A percentile compares a stretch with the other conserved stretches of the same genome.
Evolutionary conservation across 345 rosid genomes (phyloP).

Genomic region (Zanthoxylum bungeanum): DNA sequence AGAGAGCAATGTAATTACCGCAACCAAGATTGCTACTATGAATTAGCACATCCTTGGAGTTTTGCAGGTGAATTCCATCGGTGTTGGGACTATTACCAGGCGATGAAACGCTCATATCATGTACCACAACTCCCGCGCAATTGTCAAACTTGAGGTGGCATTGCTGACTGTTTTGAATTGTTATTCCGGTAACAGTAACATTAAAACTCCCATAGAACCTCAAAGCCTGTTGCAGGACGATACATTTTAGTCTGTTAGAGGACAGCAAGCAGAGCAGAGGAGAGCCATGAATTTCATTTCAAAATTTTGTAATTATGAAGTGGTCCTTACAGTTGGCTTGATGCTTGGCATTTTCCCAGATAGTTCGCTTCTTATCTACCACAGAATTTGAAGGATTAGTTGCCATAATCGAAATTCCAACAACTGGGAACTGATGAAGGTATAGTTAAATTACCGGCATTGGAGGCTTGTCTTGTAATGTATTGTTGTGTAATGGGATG

Average conservation of each 20-base stretch:
- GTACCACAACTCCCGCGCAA: slow-evolving; percentile 78
- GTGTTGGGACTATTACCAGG: slow-evolving; percentile 97
- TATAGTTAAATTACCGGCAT: slow-evolving; percentile 53
- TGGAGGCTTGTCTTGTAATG: slow-evolving; percentile 49
- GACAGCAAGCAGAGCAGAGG: too few species aligned
- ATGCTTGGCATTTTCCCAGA: slow-evolving; percentile 69
- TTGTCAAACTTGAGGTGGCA: slow-evolving; percentile 97
- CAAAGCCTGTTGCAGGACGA: slow-evolving; percentile 53
- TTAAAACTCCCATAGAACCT: slow-evolving; percentile 94
- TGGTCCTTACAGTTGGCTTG: slow-evolving; percentile 81
- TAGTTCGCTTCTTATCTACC: slow-evolving; percentile 68
- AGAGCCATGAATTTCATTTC: background rate
- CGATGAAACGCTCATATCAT: slow-evolving; percentile 60
- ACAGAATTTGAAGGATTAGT: slow-evolving; percentile 29
- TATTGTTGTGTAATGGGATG: slow-evolving; percentile 47
- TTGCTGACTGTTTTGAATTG: slow-evolving; percentile 90
- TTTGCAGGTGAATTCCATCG: slow-evolving; percentile 93
- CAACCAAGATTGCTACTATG: slow-evolving; percentile 68
- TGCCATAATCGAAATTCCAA: slow-evolving; percentile 12
- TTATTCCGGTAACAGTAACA: slow-evolving; percentile 84
- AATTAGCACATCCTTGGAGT: slow-evolving; percentile 77
- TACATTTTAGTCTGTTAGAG: slow-evolving; percentile 13
- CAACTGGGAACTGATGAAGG: background rate
- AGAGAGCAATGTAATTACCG: slow-evolving; percentile 45
- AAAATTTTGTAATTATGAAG: slow-evolving; percentile 3